Percentiles rank a stretch among this genome's conserved stretches.
Evolutionary conservation across 352 stramenopile species (phyloP).

Genomic region (Phytophthora hybrid): DNA sequence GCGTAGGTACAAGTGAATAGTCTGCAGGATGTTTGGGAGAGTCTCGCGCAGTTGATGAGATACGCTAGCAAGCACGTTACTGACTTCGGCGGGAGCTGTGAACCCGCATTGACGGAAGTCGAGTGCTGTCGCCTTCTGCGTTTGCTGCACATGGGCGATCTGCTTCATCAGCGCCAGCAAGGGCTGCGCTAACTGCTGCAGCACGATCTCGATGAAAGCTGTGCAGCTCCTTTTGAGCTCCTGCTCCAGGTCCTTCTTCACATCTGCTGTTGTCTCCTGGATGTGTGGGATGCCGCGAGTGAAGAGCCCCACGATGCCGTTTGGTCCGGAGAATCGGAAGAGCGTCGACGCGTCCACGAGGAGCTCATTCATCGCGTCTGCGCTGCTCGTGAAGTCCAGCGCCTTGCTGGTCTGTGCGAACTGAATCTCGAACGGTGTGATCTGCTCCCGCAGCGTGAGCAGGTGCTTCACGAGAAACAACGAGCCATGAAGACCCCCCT

Average conservation of each 20-base stretch:
- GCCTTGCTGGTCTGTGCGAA: conserved; percentile 77
- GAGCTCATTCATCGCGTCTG: conserved; percentile 78
- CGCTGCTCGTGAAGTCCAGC: conserved; percentile 80
- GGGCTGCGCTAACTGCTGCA: conserved; percentile 67
- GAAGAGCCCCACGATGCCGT: conserved; percentile 68
- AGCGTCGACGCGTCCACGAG: conserved; percentile 70
- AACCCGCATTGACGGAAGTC: conserved; percentile 62
- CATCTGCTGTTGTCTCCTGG: conserved; percentile 79
- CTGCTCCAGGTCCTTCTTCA: conserved; percentile 82
- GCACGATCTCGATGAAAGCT: conserved; percentile 76
- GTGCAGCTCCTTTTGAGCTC: conserved; percentile 87
- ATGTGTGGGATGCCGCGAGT: conserved; percentile 80
- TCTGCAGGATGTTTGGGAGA: conserved; percentile 56
- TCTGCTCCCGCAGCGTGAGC: conserved; percentile 84
- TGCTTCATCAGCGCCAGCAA: conserved; percentile 74
- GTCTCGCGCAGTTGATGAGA: conserved; percentile 49
- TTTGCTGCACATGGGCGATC: conserved; percentile 58
- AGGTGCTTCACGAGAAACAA: conserved; percentile 87
- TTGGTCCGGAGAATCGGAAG: conserved; percentile 70
- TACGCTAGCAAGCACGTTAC: conserved; percentile 56
- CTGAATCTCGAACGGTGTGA: conserved; percentile 87
- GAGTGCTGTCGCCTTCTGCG: conserved; percentile 42
- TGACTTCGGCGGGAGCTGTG: conserved; percentile 48
- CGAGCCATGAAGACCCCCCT: conserved; percentile 67
- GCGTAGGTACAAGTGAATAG: conserved; percentile 79